Evolutionary conservation across 768 basidiomycete genomes (phyloP), one percentile per base, ranked within the genome.

Genomic region (Omphalotus guepiniiformis): DNA sequence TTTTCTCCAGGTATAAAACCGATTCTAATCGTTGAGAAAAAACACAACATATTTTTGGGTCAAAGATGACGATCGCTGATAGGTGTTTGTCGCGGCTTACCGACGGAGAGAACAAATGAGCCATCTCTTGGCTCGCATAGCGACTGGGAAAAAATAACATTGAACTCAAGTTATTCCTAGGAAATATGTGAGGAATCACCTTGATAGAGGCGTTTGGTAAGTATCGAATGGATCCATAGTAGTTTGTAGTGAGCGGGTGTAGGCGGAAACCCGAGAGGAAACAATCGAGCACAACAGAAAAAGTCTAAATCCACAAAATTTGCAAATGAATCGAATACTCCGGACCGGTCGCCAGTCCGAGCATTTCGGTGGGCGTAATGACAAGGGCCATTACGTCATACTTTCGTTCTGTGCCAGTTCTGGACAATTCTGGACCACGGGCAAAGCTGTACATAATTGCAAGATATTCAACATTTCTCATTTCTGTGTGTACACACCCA

Each of bases 91-190:
- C 15, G 13, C 23, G 6, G 72, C 84, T 50, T 59, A 93, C 95
- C 42, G 85, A 83, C 29, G 88, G 80, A n/a, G 95, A 98, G 73
- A 98, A 99, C 37, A 99, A 77, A 65, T 92, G 77, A 8, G 93
- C 85, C 95, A 98, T 98, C 70, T 98, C 94, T 66, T 93, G 94
- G 75, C 91, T 95, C 16, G 96, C 96, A 88, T 98, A 99, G 41
- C 95, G 94, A 61, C 94, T 97, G 58, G 25, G 49, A 44, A 36
- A 46, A 16, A 19, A 7, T 21, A 38, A 28, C 28, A 43, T 30
- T 27, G n/a, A 22, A 25, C 34, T 35, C 41, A 43, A 39, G 18
- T 22, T 13, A n/a, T 21, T 11, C 38, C 21, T 13, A 35, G 50
- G 19, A 34, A 16, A 18, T 26, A 12, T 21, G 7, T 40, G 6